phyloP scores from a whole-genome alignment of 116 monocot species.

The Posidonia oceanica region DNA sequence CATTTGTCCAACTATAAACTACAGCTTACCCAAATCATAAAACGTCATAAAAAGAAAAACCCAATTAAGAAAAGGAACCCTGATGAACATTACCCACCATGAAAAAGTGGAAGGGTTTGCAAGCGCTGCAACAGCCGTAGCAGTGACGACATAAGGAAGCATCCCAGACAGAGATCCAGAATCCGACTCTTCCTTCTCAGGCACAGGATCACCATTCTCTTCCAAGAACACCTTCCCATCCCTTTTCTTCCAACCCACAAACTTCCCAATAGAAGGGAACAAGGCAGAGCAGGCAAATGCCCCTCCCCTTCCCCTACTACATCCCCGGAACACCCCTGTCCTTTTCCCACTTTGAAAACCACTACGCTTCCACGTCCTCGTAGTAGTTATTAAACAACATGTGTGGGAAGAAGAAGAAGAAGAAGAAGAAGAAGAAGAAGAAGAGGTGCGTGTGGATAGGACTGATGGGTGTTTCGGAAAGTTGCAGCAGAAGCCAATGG shows the following conservation, averaged over 20 bases:
- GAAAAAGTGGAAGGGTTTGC: conserved; percentile 69
- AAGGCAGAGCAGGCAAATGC: conserved; percentile 30
- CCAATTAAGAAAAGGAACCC: not conserved
- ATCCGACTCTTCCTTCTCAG: not conserved
- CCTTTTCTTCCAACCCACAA: conserved; percentile 30
- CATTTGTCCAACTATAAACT: not conserved
- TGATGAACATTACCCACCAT: conserved; percentile 28
- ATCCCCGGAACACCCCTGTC: not conserved
- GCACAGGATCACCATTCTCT: not conserved
- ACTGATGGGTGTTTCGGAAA: not conserved
- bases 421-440: not conserved
- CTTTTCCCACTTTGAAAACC: not conserved
- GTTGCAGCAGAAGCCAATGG: not conserved
- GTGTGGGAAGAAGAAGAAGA: not conserved
- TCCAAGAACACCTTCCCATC: conserved; percentile 43
- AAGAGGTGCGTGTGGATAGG: not conserved
- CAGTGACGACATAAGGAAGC: conserved; percentile 67
- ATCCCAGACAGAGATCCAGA: conserved; percentile 35
- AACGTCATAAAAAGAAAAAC: not conserved
- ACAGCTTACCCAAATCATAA: not conserved
- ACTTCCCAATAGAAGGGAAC: conserved; percentile 42
- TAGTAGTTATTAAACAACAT: too few relatives aligned
- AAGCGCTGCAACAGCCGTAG: conserved; percentile 61
- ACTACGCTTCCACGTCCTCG: too few relatives aligned
- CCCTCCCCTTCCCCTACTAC: not conserved